phyloP scores from a whole-genome alignment of 148 eudicot genomes.

The Salicornia ramosissima region DNA sequence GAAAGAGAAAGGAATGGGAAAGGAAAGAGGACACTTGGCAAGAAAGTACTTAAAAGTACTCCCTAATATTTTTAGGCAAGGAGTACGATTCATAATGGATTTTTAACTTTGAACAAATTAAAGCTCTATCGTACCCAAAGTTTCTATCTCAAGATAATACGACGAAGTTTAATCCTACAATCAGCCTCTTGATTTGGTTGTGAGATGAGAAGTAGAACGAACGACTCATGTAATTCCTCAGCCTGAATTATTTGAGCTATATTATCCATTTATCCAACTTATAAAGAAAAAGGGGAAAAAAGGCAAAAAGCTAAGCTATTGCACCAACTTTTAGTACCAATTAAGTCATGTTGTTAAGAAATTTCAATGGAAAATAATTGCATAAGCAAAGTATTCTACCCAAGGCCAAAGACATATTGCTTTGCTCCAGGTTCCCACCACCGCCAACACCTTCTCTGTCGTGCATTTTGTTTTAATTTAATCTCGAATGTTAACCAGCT shows the following conservation, averaged over 20 bases:
- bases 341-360: not conserved
- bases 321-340: slow-evolving; percentile 22
- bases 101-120: too few relatives aligned
- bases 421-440: slow-evolving; percentile 9
- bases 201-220: too few relatives aligned
- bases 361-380: slow-evolving; percentile 15
- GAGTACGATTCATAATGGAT: too few relatives aligned
- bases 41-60: slow-evolving; percentile 10
- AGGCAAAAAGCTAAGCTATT: not conserved
- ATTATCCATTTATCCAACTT: slow-evolving; percentile 17
- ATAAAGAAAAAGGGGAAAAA: not conserved
- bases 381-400: not conserved
- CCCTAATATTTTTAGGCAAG: too few relatives aligned
- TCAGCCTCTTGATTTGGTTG: too few relatives aligned
- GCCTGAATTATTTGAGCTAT: too few relatives aligned
- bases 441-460: slow-evolving; percentile 4
- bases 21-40: slow-evolving; percentile 21
- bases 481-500: not conserved
- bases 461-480: not conserved
- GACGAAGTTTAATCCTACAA: too few relatives aligned
- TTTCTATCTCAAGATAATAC: too few relatives aligned
- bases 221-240: too few relatives aligned
- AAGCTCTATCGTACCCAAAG: too few relatives aligned
- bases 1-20: slow-evolving; percentile 21
- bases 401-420: slow-evolving; percentile 8